These are phyloP conservation scores for Aspergillus sclerotiicarbonarius DNA, from an alignment of 495 filamentous ascomycete genomes.

Conservation along the genomic window DNA sequence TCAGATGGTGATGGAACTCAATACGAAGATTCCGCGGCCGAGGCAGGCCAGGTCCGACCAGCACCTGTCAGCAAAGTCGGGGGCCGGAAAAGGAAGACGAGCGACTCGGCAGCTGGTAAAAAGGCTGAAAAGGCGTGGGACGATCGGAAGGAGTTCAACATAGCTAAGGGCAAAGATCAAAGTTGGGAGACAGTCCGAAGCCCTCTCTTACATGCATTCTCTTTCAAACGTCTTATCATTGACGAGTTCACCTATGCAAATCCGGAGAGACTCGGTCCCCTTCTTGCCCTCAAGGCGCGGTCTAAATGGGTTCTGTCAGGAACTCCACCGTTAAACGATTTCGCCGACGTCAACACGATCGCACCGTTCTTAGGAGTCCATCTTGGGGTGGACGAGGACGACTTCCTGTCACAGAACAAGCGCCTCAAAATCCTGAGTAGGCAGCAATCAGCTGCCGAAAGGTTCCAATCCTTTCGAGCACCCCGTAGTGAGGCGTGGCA, in stretches of 20 bases:
- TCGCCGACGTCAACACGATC: conserved; percentile 59
- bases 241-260: conserved; percentile 67
- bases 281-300: conserved; percentile 41
- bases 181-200: conserved; percentile 22
- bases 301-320: conserved; percentile 68
- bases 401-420: conserved; percentile 31
- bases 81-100: neutral
- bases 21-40: conserved; percentile 4
- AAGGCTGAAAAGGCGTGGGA: conserved; percentile 17
- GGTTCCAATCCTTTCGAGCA: conserved; percentile 44
- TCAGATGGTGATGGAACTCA: conserved; percentile 4
- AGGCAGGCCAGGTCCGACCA: neutral
- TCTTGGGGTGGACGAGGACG: conserved; percentile 52
- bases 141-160: conserved; percentile 29
- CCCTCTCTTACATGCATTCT: conserved; percentile 57
- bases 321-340: conserved; percentile 57
- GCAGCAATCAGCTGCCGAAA: conserved; percentile 40
- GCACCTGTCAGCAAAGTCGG: neutral
- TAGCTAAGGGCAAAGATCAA: conserved; percentile 10
- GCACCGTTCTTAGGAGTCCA: conserved; percentile 54
- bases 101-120: neutral
- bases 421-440: conserved; percentile 25
- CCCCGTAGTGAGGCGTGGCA: conserved; percentile 52
- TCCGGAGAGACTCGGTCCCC: conserved; percentile 25
- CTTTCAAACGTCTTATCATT: conserved; percentile 61